Evolutionary conservation across 2,329 filamentous ascomycete genomes (phyloP), one percentile per base, ranked within the genome.

Genomic region (Dothideomycetes sp.): DNA sequence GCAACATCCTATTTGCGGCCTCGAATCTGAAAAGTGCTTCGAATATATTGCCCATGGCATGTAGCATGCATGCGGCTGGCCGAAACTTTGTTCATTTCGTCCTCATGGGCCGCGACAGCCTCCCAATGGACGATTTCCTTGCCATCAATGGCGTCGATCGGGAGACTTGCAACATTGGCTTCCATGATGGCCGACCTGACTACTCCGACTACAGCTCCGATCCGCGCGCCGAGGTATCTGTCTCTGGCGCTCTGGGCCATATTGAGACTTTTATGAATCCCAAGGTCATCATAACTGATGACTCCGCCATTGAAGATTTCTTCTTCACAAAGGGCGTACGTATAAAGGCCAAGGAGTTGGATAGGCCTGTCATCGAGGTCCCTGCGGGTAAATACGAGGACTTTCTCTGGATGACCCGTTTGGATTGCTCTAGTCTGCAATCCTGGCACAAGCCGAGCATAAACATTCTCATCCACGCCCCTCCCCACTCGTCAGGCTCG

Each of bases 401-500:
- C 29, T 71, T 88, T 27, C 65, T 74, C 47, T 96, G 88, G 86
- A 68, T 94, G 31, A 76, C 83, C 1, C 77, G 79, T 46, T 68
- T 96, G 10, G 85, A 94, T 53, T 75, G 81, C 44, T 64, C 69
- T 14, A 79, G 86, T 19, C 63, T 95, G 42, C 70, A 66, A 48
- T 81, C 74, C 24, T 95, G 88, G 88, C 79, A 89, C 56, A 73
- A 77, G 34, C 68, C 84, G 4, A 76, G 71, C 29, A 70, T 96
- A 45, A 86, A 96, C 47, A 84, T 98, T 38, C 59, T 95, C 10
- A 75, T 96, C 7, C 84, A 93, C 43, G 85, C 84, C 1, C 73
- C 78, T 5, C 64, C 77, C 3, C 70, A 71, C 7, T 79, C 81
- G 15, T 80, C 84, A 2, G 87, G 84, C 9, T 82, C 80, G 37